A percentile compares a stretch with the other conserved stretches of the same genome.
phyloP scores from a whole-genome alignment of 73 alveolate species.

The Tetrahymena borealis region DNA sequence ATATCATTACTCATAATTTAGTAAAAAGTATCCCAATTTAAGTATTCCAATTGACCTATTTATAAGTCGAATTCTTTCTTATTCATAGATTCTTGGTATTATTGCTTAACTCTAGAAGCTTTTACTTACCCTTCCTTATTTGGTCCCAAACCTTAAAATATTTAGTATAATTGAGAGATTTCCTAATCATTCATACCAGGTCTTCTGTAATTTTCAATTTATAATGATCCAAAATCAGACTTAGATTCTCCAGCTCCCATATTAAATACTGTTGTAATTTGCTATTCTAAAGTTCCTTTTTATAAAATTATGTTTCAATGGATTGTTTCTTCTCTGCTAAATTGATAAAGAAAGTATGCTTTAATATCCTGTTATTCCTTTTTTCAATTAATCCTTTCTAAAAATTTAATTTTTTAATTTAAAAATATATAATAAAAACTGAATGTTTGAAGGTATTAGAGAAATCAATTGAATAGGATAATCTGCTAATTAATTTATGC shows the following conservation, averaged over 20 bases:
- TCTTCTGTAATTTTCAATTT: not conserved
- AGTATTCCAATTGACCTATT: not conserved
- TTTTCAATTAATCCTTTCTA: not conserved
- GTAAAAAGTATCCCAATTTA: not conserved
- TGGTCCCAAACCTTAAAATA: not conserved
- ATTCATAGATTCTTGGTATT: not conserved
- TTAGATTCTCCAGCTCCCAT: constrained; percentile 1
- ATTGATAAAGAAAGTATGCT: too few species aligned
- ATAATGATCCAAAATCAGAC: not conserved
- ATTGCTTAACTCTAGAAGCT: not conserved
- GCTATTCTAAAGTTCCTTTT: too few species aligned
- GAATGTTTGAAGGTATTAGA: not conserved
- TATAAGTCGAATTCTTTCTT: not conserved
- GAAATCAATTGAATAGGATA: not conserved
- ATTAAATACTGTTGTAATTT: not conserved
- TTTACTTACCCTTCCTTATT: not conserved
- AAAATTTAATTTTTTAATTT: not conserved
- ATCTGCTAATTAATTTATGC: not conserved
- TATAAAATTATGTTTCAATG: too few species aligned
- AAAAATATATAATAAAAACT: not conserved
- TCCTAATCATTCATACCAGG: not conserved
- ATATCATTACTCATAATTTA: not conserved
- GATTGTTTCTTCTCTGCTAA: too few species aligned
- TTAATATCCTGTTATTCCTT: too few species aligned
- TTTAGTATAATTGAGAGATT: not conserved